These are phyloP conservation scores for Neocatenulostroma microsporum DNA, from an alignment of 2,329 filamentous ascomycete species.

Conservation along the genomic window DNA sequence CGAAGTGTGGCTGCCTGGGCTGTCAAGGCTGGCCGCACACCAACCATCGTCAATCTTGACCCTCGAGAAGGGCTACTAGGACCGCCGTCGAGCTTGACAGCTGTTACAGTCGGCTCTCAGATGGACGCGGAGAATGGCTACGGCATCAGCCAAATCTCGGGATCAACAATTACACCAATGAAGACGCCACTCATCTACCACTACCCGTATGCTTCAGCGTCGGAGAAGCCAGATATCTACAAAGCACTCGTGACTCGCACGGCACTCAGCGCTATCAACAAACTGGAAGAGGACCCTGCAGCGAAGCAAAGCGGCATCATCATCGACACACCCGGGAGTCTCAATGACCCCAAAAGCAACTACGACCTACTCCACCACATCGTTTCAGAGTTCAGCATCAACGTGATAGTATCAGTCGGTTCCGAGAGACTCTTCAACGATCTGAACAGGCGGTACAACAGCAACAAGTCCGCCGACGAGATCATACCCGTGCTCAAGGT, in stretches of 20 bases:
- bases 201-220: constrained; percentile 66
- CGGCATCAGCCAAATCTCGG: constrained; percentile 84
- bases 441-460: constrained; percentile 59
- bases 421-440: constrained; percentile 69
- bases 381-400: constrained; percentile 60
- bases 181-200: constrained; percentile 90
- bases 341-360: constrained; percentile 56
- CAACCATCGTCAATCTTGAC: constrained; percentile 72
- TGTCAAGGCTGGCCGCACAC: constrained; percentile 73
- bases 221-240: constrained; percentile 64
- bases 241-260: constrained; percentile 66
- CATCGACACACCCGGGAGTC: constrained; percentile 70
- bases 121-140: constrained; percentile 78
- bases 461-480: constrained; percentile 45
- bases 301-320: constrained; percentile 70
- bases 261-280: constrained; percentile 67
- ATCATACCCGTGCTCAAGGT: constrained; percentile 67
- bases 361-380: constrained; percentile 78
- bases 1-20: constrained; percentile 66
- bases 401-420: constrained; percentile 73
- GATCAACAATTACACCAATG: constrained; percentile 77
- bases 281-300: constrained; percentile 66
- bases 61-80: constrained; percentile 57
- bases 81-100: constrained; percentile 67
- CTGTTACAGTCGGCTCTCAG: constrained; percentile 77